phyloP scores from a whole-genome alignment of 331 rosid genomes.

The Prunus yedoensis region DNA sequence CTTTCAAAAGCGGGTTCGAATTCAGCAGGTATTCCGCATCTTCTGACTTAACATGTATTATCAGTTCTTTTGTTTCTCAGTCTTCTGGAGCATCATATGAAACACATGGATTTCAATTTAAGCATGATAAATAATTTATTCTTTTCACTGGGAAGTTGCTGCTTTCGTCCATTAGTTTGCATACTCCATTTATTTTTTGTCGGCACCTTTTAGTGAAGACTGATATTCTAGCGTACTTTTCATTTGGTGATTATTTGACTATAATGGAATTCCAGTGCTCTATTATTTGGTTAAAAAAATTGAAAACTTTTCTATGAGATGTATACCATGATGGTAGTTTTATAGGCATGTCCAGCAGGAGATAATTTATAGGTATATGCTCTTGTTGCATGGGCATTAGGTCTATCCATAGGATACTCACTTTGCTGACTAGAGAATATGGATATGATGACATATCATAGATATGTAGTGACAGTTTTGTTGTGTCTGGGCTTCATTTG shows the following conservation, averaged over 20 bases:
- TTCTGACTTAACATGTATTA: background rate
- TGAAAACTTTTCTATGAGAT: background rate
- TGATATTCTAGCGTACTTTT: background rate
- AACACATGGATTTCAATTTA: background rate
- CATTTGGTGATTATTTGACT: background rate
- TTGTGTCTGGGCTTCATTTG: background rate
- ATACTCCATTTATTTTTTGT: background rate
- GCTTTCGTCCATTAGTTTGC: background rate
- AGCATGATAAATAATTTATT: background rate
- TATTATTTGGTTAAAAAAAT: background rate
- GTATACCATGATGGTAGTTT: background rate
- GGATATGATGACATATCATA: background rate
- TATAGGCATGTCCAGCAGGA: background rate
- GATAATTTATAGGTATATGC: background rate
- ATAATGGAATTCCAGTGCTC: background rate
- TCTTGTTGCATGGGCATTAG: background rate
- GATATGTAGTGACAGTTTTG: background rate
- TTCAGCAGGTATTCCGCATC: constrained; percentile 71
- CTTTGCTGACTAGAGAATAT: too few species aligned
- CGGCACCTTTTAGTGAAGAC: background rate
- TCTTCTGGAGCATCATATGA: background rate
- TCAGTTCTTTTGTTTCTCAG: constrained; percentile 3
- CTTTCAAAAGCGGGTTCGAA: constrained; percentile 86
- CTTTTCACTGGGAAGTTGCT: background rate
- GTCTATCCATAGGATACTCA: background rate